Conservation (phyloP, 2,329 filamentous ascomycete genomes). For the Huntiella moniliformis region DNA sequence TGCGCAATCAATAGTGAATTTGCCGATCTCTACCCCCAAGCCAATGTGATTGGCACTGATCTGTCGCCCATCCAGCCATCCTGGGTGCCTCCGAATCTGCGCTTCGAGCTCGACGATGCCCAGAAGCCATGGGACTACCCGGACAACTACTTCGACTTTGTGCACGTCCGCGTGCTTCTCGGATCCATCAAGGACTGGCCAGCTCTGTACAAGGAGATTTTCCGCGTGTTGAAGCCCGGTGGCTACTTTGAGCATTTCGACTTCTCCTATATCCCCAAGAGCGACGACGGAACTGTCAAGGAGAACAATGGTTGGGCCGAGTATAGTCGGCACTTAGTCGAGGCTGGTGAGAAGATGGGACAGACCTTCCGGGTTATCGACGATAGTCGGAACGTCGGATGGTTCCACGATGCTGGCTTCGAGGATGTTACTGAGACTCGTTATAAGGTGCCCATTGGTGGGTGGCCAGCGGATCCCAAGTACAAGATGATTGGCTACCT, state of each 20-base stretch:
- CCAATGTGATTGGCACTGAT: slow-evolving; percentile 32
- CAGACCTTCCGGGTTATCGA: slow-evolving; percentile 17
- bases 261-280: slow-evolving; percentile 22
- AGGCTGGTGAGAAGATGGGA: slow-evolving; percentile 17
- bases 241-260: slow-evolving; percentile 24
- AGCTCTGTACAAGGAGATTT: slow-evolving; percentile 30
- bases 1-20: slow-evolving; percentile 24
- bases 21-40: slow-evolving; percentile 24
- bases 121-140: slow-evolving; percentile 30
- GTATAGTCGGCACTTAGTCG: slow-evolving; percentile 17
- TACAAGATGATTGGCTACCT: slow-evolving; percentile 27
- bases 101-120: slow-evolving; percentile 44
- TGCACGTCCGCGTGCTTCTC: slow-evolving; percentile 36
- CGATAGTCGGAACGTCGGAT: slow-evolving; percentile 12
- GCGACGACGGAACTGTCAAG: slow-evolving; percentile 18
- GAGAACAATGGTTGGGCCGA: slow-evolving; percentile 15
- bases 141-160: slow-evolving; percentile 33
- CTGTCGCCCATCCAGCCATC: slow-evolving; percentile 38
- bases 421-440: slow-evolving; percentile 14
- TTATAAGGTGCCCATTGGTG: slow-evolving; percentile 22
- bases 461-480: slow-evolving; percentile 26
- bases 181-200: slow-evolving; percentile 35
- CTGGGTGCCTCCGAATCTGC: slow-evolving; percentile 38
- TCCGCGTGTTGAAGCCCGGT: slow-evolving; percentile 35
- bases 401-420: slow-evolving; percentile 16